Evolutionary conservation across 805 yeast genomes (phyloP).

Genomic region (Pichia phayaonensis): DNA sequence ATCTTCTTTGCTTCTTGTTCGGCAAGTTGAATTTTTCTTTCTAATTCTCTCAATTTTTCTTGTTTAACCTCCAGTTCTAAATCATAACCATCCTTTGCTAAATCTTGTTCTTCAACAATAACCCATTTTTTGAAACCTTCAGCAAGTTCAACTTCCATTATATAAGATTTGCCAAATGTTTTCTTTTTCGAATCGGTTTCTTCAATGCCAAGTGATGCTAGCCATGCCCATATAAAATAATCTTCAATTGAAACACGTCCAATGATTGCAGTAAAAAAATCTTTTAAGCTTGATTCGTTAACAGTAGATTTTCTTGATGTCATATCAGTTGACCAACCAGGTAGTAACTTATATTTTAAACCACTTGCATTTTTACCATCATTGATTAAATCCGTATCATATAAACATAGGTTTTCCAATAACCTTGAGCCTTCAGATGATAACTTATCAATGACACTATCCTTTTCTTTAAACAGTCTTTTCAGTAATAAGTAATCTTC

Average conservation of each 20-base stretch:
- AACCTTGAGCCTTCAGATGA: slow-evolving; percentile 68
- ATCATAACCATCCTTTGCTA: slow-evolving; percentile 31
- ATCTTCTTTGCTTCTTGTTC: slow-evolving; percentile 22
- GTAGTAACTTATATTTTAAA: slow-evolving; percentile 22
- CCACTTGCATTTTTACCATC: slow-evolving; percentile 28
- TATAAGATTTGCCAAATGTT: slow-evolving; percentile 73
- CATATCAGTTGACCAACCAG: slow-evolving; percentile 32
- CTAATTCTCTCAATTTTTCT: slow-evolving; percentile 25
- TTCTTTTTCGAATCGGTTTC: slow-evolving; percentile 57
- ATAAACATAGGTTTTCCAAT: slow-evolving; percentile 31
- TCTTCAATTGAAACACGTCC: slow-evolving; percentile 71
- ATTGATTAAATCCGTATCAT: slow-evolving; percentile 30
- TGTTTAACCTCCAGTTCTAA: slow-evolving; percentile 29
- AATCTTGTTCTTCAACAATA: slow-evolving; percentile 59
- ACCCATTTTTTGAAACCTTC: slow-evolving; percentile 75
- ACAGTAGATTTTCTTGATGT: slow-evolving; percentile 12
- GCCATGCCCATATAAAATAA: slow-evolving; percentile 89
- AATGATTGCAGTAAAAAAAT: slow-evolving; percentile 38
- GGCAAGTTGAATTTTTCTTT: slow-evolving; percentile 22
- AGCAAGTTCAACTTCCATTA: slow-evolving; percentile 71
- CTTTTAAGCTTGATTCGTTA: slow-evolving; percentile 17
- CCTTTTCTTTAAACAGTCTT: slow-evolving; percentile 53
- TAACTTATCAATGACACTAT: slow-evolving; percentile 52
- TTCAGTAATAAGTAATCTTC: slow-evolving; percentile 74
- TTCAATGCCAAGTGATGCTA: slow-evolving; percentile 68